Conservation (phyloP, 805 yeast genomes). For the Myxozyma mucilagina region DNA sequence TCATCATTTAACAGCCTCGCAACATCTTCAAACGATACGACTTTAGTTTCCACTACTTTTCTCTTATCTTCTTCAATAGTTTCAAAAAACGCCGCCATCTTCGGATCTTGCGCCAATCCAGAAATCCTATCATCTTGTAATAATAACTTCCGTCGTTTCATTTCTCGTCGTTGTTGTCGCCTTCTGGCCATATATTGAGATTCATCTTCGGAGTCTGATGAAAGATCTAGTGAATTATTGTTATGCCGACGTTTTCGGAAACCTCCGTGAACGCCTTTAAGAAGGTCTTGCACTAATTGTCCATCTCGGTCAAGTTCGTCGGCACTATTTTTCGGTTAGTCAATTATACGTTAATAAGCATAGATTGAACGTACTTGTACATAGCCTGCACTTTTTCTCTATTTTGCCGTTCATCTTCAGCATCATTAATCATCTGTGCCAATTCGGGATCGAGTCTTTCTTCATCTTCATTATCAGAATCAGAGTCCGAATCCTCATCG, state of each 20-base stretch:
- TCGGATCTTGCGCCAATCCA: slow-evolving; percentile 51
- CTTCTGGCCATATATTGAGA: slow-evolving; percentile 49
- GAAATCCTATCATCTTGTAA: slow-evolving; percentile 44
- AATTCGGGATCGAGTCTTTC: slow-evolving; percentile 7
- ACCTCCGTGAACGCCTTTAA: slow-evolving; percentile 55
- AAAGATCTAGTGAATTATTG: slow-evolving; percentile 48
- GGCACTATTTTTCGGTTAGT: slow-evolving; percentile 3
- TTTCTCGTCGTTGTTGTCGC: slow-evolving; percentile 40
- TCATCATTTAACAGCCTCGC: slow-evolving; percentile 16
- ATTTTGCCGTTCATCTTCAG: slow-evolving; percentile 48
- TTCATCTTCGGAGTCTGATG: slow-evolving; percentile 70
- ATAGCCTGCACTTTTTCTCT: slow-evolving; percentile 55
- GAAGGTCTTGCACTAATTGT: slow-evolving; percentile 66
- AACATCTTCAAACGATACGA: slow-evolving; percentile 16
- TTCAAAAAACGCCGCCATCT: slow-evolving; percentile 66
- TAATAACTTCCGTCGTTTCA: slow-evolving; percentile 52
- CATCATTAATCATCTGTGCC: slow-evolving; percentile 60
- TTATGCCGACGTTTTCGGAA: slow-evolving; percentile 59
- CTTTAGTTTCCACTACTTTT: slow-evolving; percentile 10
- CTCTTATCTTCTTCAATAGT: slow-evolving; percentile 54
- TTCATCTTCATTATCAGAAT: slow-evolving; percentile 63
- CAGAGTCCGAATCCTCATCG: slow-evolving; percentile 33
- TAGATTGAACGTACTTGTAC: slow-evolving; percentile 42
- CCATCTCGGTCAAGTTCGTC: slow-evolving; percentile 59
- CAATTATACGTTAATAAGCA: too few relatives aligned